Conservation (phyloP, 2,329 filamentous ascomycete species). For the Nothophoma quercina region DNA sequence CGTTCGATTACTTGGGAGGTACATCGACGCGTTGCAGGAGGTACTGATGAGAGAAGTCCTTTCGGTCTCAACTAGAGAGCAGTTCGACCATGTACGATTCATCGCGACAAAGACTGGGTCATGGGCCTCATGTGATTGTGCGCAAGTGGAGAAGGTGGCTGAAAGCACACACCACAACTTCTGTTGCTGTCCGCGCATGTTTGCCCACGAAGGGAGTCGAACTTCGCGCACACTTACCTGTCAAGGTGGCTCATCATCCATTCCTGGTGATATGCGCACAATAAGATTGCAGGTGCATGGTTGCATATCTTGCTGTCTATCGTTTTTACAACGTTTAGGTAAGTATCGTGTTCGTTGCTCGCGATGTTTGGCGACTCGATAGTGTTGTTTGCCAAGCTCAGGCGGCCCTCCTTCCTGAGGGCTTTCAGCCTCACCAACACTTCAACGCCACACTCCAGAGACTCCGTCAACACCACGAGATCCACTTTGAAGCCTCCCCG, state of each 20-base stretch:
- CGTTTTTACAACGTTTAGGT: constrained; percentile 1
- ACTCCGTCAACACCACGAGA: constrained; percentile 1
- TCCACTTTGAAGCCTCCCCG: constrained; percentile 5
- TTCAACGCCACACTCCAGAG: constrained; percentile 6
- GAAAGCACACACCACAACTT: neutral
- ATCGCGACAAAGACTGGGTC: too few relatives aligned
- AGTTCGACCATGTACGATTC: too few relatives aligned
- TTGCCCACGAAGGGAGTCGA: neutral
- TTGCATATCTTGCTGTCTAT: neutral
- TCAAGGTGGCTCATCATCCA: neutral
- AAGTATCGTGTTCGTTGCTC: constrained; percentile 4
- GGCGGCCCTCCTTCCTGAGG: neutral
- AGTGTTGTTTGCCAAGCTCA: constrained; percentile 6
- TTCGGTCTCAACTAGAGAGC: too few relatives aligned
- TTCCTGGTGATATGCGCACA: neutral
- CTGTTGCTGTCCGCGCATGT: neutral
- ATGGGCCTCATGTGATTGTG: neutral
- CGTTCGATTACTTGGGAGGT: too few relatives aligned
- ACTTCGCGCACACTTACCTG: neutral
- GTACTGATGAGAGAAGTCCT: too few relatives aligned
- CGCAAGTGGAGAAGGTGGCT: too few relatives aligned
- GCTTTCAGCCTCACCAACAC: neutral
- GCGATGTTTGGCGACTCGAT: neutral
- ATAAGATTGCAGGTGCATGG: neutral
- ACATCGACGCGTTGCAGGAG: too few relatives aligned